These are phyloP conservation scores for Fonsecaea monophora DNA, from an alignment of 2,329 filamentous ascomycete genomes.

Conservation along the genomic window DNA sequence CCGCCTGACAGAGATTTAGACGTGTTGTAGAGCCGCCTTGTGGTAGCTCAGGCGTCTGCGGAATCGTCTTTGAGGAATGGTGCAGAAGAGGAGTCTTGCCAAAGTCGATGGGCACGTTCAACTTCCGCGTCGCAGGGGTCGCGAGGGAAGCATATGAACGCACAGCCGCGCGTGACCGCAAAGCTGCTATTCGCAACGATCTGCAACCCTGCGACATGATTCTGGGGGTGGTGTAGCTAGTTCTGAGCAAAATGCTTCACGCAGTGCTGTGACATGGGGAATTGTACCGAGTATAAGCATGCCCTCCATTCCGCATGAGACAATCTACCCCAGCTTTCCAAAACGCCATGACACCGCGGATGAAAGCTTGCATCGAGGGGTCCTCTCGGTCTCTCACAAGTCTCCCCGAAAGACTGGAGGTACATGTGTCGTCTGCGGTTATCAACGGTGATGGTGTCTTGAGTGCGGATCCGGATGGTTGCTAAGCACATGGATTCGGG, in stretches of 20 bases:
- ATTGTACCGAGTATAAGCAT: background rate
- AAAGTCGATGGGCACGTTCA: slow-evolving; percentile 20
- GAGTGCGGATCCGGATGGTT: background rate
- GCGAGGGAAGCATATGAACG: slow-evolving; percentile 5
- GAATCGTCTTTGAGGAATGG: slow-evolving; percentile 1
- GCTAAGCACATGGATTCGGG: background rate
- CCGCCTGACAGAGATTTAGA: slow-evolving; percentile 88
- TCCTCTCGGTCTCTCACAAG: background rate
- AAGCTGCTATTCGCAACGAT: background rate
- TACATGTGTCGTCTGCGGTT: background rate
- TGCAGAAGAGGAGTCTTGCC: slow-evolving; percentile 16
- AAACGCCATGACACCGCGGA: background rate
- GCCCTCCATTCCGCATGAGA: background rate
- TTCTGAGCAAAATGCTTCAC: background rate
- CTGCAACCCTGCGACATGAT: background rate
- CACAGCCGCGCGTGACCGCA: background rate
- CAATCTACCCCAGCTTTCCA: background rate
- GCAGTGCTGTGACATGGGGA: background rate
- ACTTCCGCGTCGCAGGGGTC: background rate
- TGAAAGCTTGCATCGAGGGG: background rate
- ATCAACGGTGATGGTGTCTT: background rate
- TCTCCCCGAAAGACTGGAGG: background rate
- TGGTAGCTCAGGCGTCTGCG: slow-evolving; percentile 3
- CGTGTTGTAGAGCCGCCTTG: slow-evolving; percentile 5
- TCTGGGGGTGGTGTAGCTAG: background rate